Base-by-base conservation (phyloP, 441 rosid species). In the Erodium trifolium region DNA sequence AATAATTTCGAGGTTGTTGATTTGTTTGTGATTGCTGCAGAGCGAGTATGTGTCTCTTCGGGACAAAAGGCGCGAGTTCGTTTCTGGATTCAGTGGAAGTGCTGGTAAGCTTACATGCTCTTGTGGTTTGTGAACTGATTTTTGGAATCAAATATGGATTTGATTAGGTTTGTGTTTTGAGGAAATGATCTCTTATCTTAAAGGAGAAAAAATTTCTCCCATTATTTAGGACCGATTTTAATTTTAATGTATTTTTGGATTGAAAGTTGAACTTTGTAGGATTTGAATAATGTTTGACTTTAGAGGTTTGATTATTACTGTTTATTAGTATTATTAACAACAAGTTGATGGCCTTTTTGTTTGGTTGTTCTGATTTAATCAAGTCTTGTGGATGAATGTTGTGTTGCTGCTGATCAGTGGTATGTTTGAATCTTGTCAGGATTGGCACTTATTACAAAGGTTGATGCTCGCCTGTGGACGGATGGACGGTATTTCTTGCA, bases 401-500 rank as follows among this genome's bases (percentile, higher is more conserved):
- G 57, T 66, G 3, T 45, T 66, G 69, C 29, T 37, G 69, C 55
- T 37, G 62, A 55, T 55, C 53, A 19, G 35, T 64, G 13, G 27
- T 45, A 73, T 18, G 14, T 14, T 71, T 63, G 70, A 16, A 47
- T 72, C 47, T 74, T 49, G 13, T 70, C 80, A 94, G 98, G 98
- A 66, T 77, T 92, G 87, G 91, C 94, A 37, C 88, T 88, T 29
- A 79, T 94, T 62, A 88, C 96, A 1, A 82, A 71, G 76, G 76
- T 72, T 2, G 93, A 92, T 67, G 99, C 97, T 2, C 83, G 84
- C 39, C 72, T 92, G 16, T 94, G 98, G 99, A 94, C 99, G 6
- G 96, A 94, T 72, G 99, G 93, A 2, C 81, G 98, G 2, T 95
- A 95, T 80, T 95, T 90, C 76, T 75, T 90, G 79, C 98, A 95